Evolutionary conservation across 805 yeast species (phyloP), one percentile per base, ranked within the genome.

Genomic region (Cyberlindnera maritima): DNA sequence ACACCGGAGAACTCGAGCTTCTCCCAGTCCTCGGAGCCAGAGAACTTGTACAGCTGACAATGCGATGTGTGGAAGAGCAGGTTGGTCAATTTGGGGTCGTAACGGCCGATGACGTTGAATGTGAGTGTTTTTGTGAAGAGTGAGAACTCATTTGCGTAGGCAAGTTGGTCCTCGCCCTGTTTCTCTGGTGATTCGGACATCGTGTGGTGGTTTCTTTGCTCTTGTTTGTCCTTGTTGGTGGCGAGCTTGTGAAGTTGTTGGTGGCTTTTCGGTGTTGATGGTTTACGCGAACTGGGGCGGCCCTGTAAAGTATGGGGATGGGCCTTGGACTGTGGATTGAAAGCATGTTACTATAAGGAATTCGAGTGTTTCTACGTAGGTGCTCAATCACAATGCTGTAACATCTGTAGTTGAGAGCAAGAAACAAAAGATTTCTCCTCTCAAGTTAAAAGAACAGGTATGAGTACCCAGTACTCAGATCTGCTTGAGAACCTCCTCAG

Each of bases 101-200:
- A 86, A 50, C 90, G 74, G 20, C 85, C 83, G 26, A 86, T 83
- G 43, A 86, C 91, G 60, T 85, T 86, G 67, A 77, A 85, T 41
- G 86, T 84, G 39, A 86, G 67, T 0, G 91, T 85, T 51, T 79
- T 80, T 43, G 81, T 74, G 59, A 81, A 86, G 19, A 85, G 74
- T 43, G 81, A 85, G 44, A 42, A 46, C 35, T 52, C 53, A 21
- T 46, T 33, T 15, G 43, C 46, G 15, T 47, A 47, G 1, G 34
- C 32, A 5, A 47, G n/a, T 25, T 35, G 39, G 28, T 50, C 44
- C 14, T 49, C 46, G 15, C 43, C 25, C n/a, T 36, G 41, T 12
- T 36, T 31, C 8, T 42, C 46, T 20, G 35, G 3, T 17, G 28
- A 18, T 2, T 23, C 17, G 15, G 36, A 19, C 33, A 32, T 25